Evolutionary conservation across 225 moss, liverwort and hornwort species (phyloP), one percentile per base, ranked within the genome.

Genomic region (Marchantia paleacea): DNA sequence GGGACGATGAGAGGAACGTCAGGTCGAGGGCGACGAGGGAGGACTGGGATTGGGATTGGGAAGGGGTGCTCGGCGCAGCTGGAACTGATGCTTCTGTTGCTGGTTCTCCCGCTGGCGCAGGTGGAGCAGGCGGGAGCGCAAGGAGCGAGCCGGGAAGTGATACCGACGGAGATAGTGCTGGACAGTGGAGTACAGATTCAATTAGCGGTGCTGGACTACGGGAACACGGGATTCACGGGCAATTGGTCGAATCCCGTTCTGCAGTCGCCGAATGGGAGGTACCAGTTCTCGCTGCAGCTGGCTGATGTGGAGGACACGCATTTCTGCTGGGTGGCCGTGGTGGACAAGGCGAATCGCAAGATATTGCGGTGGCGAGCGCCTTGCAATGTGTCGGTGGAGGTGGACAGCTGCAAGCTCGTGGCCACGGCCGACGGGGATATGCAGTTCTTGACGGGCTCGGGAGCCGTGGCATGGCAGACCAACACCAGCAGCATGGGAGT

Each of bases 271-370:
- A 31, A 13, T 8, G 68, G 68, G 68, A 20, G 68, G 25, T 69
- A 12, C 68, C 68, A 69, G 25, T 69, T 69, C 68, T 25, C 30
- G 68, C 68, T 69, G 68, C 68, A 69, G 68, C 68, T 69, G 12
- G 30, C 68, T 11, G 68, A 69, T 22, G 68, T 69, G 12, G 68
- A 26, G 12, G 12, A 25, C 13, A 69, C 68, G 68, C 68, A 69
- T 13, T 69, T 69, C 25, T 69, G 68, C 68, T 69, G 68, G 68
- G 25, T 69, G 20, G 68, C 68, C 18, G 68, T 69, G 68, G 68
- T 69, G 12, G 25, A 25, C 25, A 69, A 11, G 68, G 1, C 18
- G 14, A 26, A 69, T 13, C 68, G 26, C 12, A 25, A 7, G 20
- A 69, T 26, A 7, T 3, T 69, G 20, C 12, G 22, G 30, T 69